Percentiles rank a stretch among this genome's conserved stretches.
These are phyloP conservation scores for Abortiporus biennis DNA, from an alignment of 1,284 basidiomycete species.

Conservation along the genomic window DNA sequence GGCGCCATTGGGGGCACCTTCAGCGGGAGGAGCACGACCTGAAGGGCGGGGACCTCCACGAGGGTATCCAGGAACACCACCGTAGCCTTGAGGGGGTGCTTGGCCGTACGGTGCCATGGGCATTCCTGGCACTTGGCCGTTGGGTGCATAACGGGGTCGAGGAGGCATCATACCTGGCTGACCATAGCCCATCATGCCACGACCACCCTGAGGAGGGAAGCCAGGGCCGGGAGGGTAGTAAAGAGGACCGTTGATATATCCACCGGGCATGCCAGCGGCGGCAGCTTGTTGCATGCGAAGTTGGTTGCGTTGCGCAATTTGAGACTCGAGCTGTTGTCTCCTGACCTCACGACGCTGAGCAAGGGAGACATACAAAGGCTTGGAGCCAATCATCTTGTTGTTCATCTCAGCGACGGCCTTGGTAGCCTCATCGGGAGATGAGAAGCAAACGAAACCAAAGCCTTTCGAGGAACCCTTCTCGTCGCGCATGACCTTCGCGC, in stretches of 20 bases:
- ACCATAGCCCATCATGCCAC: slow-evolving; percentile 79
- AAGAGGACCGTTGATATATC: slow-evolving; percentile 81
- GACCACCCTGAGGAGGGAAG: slow-evolving; percentile 74
- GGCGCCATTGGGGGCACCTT: slow-evolving; percentile 42
- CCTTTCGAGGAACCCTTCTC: slow-evolving; percentile 90
- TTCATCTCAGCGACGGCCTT: slow-evolving; percentile 99
- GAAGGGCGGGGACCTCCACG: slow-evolving; percentile 39
- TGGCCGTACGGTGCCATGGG: slow-evolving; percentile 66
- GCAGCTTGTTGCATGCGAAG: slow-evolving; percentile 92
- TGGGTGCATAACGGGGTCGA: slow-evolving; percentile 77
- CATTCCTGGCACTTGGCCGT: slow-evolving; percentile 72
- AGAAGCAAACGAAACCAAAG: slow-evolving; percentile 99
- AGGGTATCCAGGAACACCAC: slow-evolving; percentile 59
- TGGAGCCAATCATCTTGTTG: slow-evolving; percentile 99
- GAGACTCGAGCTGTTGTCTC: slow-evolving; percentile 97
- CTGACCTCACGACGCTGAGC: slow-evolving; percentile 98
- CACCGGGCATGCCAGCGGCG: slow-evolving; percentile 76
- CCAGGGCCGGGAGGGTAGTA: slow-evolving; percentile 85
- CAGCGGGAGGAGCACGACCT: slow-evolving; percentile 39
- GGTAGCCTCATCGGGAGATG: slow-evolving; percentile 97
- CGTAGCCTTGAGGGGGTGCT: slow-evolving; percentile 63
- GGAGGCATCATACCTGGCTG: slow-evolving; percentile 85
- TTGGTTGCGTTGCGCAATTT: slow-evolving; percentile 95
- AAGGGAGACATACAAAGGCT: slow-evolving; percentile 98
- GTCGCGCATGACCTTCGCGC: slow-evolving; percentile 99